A percentile compares a stretch with the other conserved stretches of the same genome.
These are phyloP conservation scores for Boechera stricta DNA, from an alignment of 345 rosid species.

Conservation along the genomic window DNA sequence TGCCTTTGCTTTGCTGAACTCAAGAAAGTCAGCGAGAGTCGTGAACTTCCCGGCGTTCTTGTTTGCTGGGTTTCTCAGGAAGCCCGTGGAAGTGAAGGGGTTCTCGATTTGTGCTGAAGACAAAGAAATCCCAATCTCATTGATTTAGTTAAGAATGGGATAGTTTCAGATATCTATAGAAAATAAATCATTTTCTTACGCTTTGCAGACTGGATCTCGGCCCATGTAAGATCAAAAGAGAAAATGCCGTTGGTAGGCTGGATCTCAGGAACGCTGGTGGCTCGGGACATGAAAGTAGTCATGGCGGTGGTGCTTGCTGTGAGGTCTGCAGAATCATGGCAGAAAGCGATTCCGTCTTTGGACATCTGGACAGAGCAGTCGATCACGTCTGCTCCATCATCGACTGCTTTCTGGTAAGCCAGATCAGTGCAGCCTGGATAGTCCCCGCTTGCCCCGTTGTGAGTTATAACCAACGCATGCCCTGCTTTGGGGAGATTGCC, in stretches of 20 bases:
- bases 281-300: slow-evolving; percentile 57
- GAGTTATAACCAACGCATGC: slow-evolving; percentile 60
- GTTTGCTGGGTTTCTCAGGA: slow-evolving; percentile 65
- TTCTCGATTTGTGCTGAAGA: slow-evolving; percentile 73
- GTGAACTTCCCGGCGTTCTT: slow-evolving; percentile 72
- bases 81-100: slow-evolving; percentile 50
- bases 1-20: slow-evolving; percentile 70
- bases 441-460: slow-evolving; percentile 87
- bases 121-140: neutral
- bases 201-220: slow-evolving; percentile 76
- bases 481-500: slow-evolving; percentile 44
- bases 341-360: slow-evolving; percentile 82
- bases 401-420: slow-evolving; percentile 79
- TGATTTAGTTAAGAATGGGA: slow-evolving; percentile 2
- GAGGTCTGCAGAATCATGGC: slow-evolving; percentile 69
- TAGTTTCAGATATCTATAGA: neutral
- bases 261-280: slow-evolving; percentile 66
- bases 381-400: slow-evolving; percentile 78
- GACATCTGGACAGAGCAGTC: slow-evolving; percentile 90
- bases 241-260: slow-evolving; percentile 68
- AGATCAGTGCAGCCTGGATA: slow-evolving; percentile 85
- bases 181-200: slow-evolving; percentile 48
- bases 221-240: slow-evolving; percentile 90
- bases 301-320: slow-evolving; percentile 62
- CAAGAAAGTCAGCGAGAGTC: slow-evolving; percentile 66